Evolutionary conservation across 805 yeast genomes (phyloP).

Genomic region (Cyberlindnera subsufficiens): DNA sequence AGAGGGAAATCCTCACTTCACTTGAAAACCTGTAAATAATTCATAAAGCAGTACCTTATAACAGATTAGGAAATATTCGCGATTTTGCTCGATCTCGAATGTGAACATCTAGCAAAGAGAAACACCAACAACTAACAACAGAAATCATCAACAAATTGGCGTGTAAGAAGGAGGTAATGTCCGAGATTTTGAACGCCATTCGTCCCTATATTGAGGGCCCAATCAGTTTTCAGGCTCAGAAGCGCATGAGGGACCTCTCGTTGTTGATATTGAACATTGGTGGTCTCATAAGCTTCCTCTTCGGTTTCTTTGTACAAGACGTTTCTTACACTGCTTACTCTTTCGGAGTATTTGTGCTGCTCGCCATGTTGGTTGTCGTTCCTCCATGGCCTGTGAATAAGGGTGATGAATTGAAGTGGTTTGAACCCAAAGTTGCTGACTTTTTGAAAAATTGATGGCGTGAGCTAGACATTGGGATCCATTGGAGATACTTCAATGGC

Average conservation of each 20-base stretch:
- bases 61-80: neutral
- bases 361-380: slow-evolving; percentile 8
- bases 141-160: neutral
- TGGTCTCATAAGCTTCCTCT: slow-evolving; percentile 4
- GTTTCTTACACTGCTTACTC: slow-evolving; percentile 1
- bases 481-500: no score
- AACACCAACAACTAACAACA: no score
- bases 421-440: slow-evolving; percentile 10
- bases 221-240: slow-evolving; percentile 15
- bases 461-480: no score
- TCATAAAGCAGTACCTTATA: no score
- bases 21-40: slow-evolving; percentile 8
- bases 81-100: neutral
- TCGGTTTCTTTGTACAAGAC: slow-evolving; percentile 10
- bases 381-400: slow-evolving; percentile 16
- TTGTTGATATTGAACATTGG: slow-evolving; percentile 6
- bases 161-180: neutral
- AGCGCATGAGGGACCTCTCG: slow-evolving; percentile 3
- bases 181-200: slow-evolving; percentile 2
- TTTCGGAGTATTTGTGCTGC: slow-evolving; percentile 1
- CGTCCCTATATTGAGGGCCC: slow-evolving; percentile 14
- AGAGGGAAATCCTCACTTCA: slow-evolving; percentile 13
- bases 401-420: slow-evolving; percentile 9
- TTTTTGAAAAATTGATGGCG: neutral
- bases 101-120: no score